Base-by-base conservation (phyloP, 225 moss, liverwort and hornwort species). In the Takakia lepidozioides region DNA sequence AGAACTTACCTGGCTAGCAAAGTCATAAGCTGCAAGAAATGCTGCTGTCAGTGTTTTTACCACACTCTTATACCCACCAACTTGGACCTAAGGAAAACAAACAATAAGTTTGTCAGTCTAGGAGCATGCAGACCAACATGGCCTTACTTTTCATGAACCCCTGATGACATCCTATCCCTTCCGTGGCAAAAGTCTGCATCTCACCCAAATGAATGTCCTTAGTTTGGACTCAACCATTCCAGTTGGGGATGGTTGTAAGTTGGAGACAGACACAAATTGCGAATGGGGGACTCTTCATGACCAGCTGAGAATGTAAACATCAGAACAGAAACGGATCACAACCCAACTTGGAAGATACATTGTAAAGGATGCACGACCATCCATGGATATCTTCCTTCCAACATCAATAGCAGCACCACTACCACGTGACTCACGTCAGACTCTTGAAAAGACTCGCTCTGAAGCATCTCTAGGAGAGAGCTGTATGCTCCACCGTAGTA, bases 31-130 rank as follows among this genome's bases (percentile, higher is more conserved):
- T 63, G 95, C 87, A 42, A 90, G 69, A 63, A 90, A 87, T 46
- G 95, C 90, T 57, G 95, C 85, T 56, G 87, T 76, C 49, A 98
- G 73, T 27, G 90, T 98, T 64, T 98, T 98, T 53, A 98, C 77
- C 17, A 98, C 87, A 61, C 90, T 91, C 61, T 83, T 98, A 42
- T 83, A 98, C 26, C 95, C 95, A 60, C 95, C 85, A 27, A 84
- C 80, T 73, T 98, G 90, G 57, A 75, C 75, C 88, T 88, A 59
- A 59, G 41, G 18, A 69, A 17, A 64, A 30, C 42, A 53, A 43
- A 7, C 11, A 54, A 42, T 28, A 48, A 16, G 29, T 28, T 19
- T 32, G 24, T 32, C 25, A 40, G 66, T 23, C 16, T 38, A 18
- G 10, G 43, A 23, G 39, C 3, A 20, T 13, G 41, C 1, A 7